Base-by-base conservation (phyloP, 2,329 filamentous ascomycete genomes). In the Exophiala sideris region DNA sequence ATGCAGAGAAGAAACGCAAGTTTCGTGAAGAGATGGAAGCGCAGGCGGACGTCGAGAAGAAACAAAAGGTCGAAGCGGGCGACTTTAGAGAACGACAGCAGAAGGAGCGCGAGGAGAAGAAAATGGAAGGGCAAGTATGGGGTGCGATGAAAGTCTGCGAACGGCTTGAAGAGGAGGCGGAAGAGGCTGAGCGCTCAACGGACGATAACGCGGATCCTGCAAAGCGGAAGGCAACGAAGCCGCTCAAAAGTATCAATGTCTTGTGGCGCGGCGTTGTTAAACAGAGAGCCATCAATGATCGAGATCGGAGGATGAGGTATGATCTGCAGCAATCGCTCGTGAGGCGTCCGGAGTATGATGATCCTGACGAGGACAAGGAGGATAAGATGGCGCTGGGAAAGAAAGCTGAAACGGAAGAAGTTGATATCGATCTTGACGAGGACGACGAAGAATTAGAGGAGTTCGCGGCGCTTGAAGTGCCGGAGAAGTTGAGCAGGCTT, bases 101-200 rank as follows among this genome's bases (percentile, higher is more conserved):
- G 55, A 77, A 76, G 65, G 88, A 92, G 70, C 77, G 84, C 49
- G 87, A 92, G 71, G 79, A 82, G 50, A 82, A 79, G 57, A 79
- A 85, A 62, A 67, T 80, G 3, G 89, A 95, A 70, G 81, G 80
- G 21, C 82, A 88, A 69, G 76, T 92, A 18, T 79, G 80, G 58
- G 89, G 83, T 1, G 92, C 90, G 18, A 91, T 96, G 78, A 88
- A 87, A 64, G 84, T 94, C 8, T 85, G 88, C 2, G 90, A 96
- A 74, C 75, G 84, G 48, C 80, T 97, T 71, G 85, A 88, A 56
- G 79, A 62, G 16, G 79, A 62, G 16, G 59, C 62, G 3, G 58
- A 61, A 47, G 52, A 56, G 18, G 46, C 65, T 57, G 34, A 58
- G 56, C 42, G 52, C 50, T 21, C 62, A 65, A 45, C 36, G 7